Conservation (phyloP, 192 early-diverging fungal species). For the Geranomyces variabilis region DNA sequence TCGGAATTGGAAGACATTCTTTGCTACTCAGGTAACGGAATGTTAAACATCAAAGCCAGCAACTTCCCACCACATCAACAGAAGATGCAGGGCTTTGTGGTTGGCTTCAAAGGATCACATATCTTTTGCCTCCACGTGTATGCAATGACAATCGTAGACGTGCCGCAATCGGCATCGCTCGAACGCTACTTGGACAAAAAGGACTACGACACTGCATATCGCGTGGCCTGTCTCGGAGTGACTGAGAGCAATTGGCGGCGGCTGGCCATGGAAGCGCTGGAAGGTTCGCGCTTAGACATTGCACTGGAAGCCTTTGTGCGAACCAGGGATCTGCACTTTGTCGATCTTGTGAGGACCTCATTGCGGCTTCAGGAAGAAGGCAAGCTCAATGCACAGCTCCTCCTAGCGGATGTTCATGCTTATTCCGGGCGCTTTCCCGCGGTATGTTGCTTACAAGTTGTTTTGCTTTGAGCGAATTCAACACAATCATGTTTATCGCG, state of each 20-base stretch:
- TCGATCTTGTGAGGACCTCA: constrained; percentile 46
- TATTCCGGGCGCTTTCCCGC: constrained; percentile 55
- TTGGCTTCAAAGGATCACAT: constrained; percentile 61
- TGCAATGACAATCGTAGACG: constrained; percentile 54
- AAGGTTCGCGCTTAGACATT: constrained; percentile 51
- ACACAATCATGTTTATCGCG: background rate
- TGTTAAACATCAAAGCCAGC: constrained; percentile 56
- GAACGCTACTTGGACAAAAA: constrained; percentile 55
- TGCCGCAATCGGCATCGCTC: constrained; percentile 54
- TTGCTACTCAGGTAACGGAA: constrained; percentile 54
- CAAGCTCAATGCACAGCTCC: constrained; percentile 41
- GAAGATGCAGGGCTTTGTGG: constrained; percentile 60
- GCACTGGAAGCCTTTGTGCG: constrained; percentile 53
- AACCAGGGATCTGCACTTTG: constrained; percentile 51
- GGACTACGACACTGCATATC: constrained; percentile 52
- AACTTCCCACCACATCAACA: constrained; percentile 56
- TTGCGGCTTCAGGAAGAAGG: constrained; percentile 46
- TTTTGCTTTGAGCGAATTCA: background rate
- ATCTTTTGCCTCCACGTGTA: constrained; percentile 57
- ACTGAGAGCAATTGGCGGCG: constrained; percentile 60
- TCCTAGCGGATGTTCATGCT: constrained; percentile 52
- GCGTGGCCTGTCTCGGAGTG: constrained; percentile 57
- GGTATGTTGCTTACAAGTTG: constrained; percentile 30
- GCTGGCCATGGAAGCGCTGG: constrained; percentile 53
- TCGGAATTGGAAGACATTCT: constrained; percentile 58